Evolutionary conservation across 2,329 filamentous ascomycete species (phyloP), one percentile per base, ranked within the genome.

Genomic region (Trichoderma aggressivum): DNA sequence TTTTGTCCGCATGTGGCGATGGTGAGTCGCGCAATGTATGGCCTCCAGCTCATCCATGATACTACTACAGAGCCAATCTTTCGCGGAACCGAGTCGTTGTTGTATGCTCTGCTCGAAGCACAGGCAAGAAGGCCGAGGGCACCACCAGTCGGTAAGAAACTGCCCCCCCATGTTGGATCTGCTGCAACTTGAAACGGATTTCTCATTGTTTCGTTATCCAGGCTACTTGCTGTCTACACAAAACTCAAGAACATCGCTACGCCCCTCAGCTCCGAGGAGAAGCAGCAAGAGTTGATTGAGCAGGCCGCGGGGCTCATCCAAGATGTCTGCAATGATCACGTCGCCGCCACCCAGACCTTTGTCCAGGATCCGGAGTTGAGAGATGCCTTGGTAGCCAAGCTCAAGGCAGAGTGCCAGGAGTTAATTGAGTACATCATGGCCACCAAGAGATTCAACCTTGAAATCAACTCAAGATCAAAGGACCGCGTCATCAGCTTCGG

Each of bases 101-200:
- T 71, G 95, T 99, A 71, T 99, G 96, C 83, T 99, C 96, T 73
- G 96, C 96, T 55, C 88, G 96, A 80, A 98, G 94, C 83, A 96
- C 93, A 72, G 94, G 94, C 74, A 97, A 95, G 80, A 99, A 99
- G 84, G 89, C 91, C 69, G 94, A 97, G 76, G 96, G 96, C 73
- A 99, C 96, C 72, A 99, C 96, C 47, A 98, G 97, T 82, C 89
- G 94, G 92, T 94, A 84, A 88, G 91, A 87, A 14, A 50, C 5
- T 39, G 14, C n/a, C 78, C 53, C 14, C 18, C 78, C 68, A 26
- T 14, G 10, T 21, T 53, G 21, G 47, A 50, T 11, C 11, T 11
- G 11, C 7, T 24, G 6, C 10, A 16, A 26, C 26, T 30, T 6
- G 26, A 3, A 30, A 21, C 26, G 11, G 28, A 3, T 7, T 69